Percentiles rank a stretch among this genome's conserved stretches.
phyloP scores from a whole-genome alignment of 73 alveolate species.

The Tetrahymena thermophila region DNA sequence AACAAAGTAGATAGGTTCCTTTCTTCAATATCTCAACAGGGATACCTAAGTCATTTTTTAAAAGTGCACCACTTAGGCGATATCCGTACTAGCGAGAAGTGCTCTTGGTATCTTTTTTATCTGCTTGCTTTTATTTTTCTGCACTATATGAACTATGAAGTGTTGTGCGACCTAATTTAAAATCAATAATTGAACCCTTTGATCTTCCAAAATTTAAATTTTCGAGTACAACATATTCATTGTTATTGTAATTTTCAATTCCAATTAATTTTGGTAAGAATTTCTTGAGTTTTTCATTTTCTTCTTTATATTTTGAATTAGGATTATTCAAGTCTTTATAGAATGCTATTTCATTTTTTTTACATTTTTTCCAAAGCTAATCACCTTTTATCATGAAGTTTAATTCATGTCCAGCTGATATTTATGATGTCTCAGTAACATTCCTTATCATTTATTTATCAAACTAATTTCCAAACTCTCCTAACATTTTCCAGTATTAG shows the following conservation, averaged over 20 bases:
- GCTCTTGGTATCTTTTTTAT: background rate
- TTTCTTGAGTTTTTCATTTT: slow-evolving; percentile 1
- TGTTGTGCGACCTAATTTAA: slow-evolving; percentile 24
- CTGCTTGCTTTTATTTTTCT: slow-evolving; percentile 1
- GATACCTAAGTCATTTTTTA: background rate
- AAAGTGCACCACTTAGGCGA: background rate
- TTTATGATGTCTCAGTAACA: background rate
- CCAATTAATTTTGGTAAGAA: slow-evolving; percentile 5
- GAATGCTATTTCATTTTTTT: slow-evolving; percentile 2
- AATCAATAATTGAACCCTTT: slow-evolving; percentile 15
- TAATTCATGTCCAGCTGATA: background rate
- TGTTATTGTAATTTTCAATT: background rate
- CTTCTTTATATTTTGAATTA: background rate
- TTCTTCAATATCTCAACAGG: background rate
- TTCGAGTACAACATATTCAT: background rate
- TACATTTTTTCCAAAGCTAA: background rate
- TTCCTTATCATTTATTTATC: background rate
- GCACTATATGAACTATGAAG: background rate
- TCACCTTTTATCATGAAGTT: background rate
- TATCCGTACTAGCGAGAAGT: background rate
- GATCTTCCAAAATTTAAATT: slow-evolving; percentile 18
- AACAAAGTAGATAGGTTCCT: background rate
- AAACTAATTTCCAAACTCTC: background rate
- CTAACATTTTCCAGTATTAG: slow-evolving; percentile 11
- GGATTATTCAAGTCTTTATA: background rate